Base-by-base conservation (phyloP, 495 filamentous ascomycete species). In the Hypoxylon trugodes region DNA sequence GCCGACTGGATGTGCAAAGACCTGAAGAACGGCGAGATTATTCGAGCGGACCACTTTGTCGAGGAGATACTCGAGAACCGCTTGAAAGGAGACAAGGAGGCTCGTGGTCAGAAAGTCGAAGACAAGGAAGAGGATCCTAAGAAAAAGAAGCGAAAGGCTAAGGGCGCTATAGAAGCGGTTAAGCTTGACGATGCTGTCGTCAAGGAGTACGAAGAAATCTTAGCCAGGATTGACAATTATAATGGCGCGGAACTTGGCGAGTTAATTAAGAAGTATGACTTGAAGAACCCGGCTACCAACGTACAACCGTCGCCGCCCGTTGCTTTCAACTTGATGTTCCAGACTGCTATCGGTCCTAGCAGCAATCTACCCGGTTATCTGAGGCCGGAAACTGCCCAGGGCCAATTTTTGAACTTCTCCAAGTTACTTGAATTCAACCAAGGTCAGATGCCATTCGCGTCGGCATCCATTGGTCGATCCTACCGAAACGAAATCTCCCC, bases 1-100 rank as follows among this genome's bases (percentile, higher is more conserved):
- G 90, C 92, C 66, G 96, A 98, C 74, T 97, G 91, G 91, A 97
- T 97, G 93, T 96, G 92, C 86, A 97, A 97, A 77, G 95, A 98
- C 74, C 92, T 93, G 49, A 95, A 96, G 81, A 95, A 89, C 66
- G 95, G 95, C 69, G 96, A 98, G 79, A 96, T 97, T 57, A 88
- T 97, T 74, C 86, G 95, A 59, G 93, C 95, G 24, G 95, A 98
- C 73, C 95, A 98, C 77, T 82, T 98, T 63, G 91, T 98, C 30
- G 92, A 98, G 79, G 93, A 96, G 68, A 86, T 96, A 22, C 83
- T 98, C 18, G 93, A 97, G 79, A 74, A 82, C 25, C 83, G 95
- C 19, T 76, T 98, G 43, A 92, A 91, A 77, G 89, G 87, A 42
- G 86, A 93, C 76, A 89, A 90, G 77, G 84, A 89, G 70, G 89